phyloP scores from a whole-genome alignment of 2,329 filamentous ascomycete genomes.

The Paracorniculantispora psalliotae region DNA sequence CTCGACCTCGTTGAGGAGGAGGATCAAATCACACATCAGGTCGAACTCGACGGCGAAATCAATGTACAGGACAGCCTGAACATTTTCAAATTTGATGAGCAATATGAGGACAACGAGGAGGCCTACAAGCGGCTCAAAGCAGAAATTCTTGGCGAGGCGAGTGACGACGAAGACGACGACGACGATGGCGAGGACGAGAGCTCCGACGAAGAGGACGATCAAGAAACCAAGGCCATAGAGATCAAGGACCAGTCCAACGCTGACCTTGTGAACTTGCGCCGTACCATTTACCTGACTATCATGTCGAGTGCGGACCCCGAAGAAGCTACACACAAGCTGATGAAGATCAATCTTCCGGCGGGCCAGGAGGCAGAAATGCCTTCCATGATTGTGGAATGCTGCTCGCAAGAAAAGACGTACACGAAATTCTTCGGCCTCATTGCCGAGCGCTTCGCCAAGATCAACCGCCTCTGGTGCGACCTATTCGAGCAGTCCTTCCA shows the following conservation, averaged over 20 bases:
- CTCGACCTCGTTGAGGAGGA: conserved; percentile 95
- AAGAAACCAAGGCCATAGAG: conserved; percentile 78
- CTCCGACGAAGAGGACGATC: conserved; percentile 64
- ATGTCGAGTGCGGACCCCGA: conserved; percentile 96
- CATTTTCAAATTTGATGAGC: conserved; percentile 87
- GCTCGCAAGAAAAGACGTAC: conserved; percentile 93
- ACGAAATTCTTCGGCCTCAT: conserved; percentile 96
- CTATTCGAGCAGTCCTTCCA: conserved; percentile 86
- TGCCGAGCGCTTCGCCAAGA: conserved; percentile 89
- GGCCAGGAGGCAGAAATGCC: conserved; percentile 87
- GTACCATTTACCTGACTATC: conserved; percentile 95
- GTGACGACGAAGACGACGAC: conserved; percentile 72
- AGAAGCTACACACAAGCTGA: conserved; percentile 94
- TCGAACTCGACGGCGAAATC: conserved; percentile 76
- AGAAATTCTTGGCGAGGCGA: conserved; percentile 91
- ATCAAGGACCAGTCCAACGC: conserved; percentile 98
- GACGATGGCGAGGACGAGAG: conserved; percentile 63
- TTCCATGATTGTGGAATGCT: conserved; percentile 96
- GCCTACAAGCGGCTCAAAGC: conserved; percentile 87
- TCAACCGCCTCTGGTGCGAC: conserved; percentile 91
- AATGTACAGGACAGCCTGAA: conserved; percentile 85
- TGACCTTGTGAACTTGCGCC: conserved; percentile 85
- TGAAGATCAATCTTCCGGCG: conserved; percentile 83
- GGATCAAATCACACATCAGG: conserved; percentile 90
- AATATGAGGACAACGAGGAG: conserved; percentile 88